phyloP scores from a whole-genome alignment of 768 basidiomycete species.

The Tylopilus balloui region DNA sequence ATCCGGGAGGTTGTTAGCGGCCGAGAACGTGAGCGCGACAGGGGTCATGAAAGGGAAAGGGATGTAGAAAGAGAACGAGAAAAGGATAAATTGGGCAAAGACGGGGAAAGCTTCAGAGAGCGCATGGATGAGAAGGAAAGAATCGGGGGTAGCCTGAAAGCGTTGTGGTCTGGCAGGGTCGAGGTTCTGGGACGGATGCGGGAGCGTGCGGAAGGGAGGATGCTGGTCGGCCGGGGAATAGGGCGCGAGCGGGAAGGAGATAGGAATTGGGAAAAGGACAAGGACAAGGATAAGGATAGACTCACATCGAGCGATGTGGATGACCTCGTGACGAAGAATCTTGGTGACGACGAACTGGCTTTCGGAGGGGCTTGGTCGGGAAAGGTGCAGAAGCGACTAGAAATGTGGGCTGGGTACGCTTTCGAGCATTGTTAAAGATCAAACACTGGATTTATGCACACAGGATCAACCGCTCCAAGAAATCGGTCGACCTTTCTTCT shows the following conservation, averaged over 20 bases:
- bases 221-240: conserved; percentile 6
- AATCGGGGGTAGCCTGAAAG: conserved; percentile 31
- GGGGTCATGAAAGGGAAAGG: conserved; percentile 35
- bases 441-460: conserved; percentile 7
- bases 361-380: conserved; percentile 38
- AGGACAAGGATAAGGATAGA: conserved; percentile 28
- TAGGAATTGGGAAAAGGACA: conserved; percentile 25
- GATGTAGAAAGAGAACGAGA: conserved; percentile 30
- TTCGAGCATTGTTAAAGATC: background rate
- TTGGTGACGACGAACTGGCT: conserved; percentile 29
- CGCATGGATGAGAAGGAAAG: conserved; percentile 33
- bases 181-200: conserved; percentile 27
- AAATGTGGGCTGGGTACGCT: conserved; percentile 46
- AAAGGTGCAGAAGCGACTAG: conserved; percentile 44
- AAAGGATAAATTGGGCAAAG: conserved; percentile 35
- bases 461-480: conserved; percentile 36
- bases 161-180: conserved; percentile 32
- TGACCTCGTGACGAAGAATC: conserved; percentile 20
- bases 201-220: conserved; percentile 26
- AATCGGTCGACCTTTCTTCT: conserved; percentile 24
- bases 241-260: conserved; percentile 30
- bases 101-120: conserved; percentile 33
- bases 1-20: conserved; percentile 40
- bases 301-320: conserved; percentile 30
- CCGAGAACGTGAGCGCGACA: conserved; percentile 27